These are phyloP conservation scores for Usnea hakonensis DNA, from an alignment of 495 filamentous ascomycete genomes.

Conservation along the genomic window DNA sequence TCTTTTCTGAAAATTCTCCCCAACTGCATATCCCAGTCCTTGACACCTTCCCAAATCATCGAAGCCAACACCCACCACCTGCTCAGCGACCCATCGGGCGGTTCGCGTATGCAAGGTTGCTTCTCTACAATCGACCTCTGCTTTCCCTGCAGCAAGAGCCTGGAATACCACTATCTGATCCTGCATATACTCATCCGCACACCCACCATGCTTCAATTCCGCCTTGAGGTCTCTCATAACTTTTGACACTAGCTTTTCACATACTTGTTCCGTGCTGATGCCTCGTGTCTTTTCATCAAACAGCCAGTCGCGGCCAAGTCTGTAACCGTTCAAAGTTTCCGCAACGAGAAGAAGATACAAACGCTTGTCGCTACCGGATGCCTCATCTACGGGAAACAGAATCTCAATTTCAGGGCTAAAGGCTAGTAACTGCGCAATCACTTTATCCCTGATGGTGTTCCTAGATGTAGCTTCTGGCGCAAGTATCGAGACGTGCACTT, in stretches of 20 bases:
- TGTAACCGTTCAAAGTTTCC: constrained; percentile 50
- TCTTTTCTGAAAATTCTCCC: constrained; percentile 10
- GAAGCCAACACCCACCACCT: constrained; percentile 30
- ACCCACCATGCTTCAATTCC: constrained; percentile 47
- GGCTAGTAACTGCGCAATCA: constrained; percentile 12
- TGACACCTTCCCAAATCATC: constrained; percentile 20
- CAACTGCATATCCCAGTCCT: constrained; percentile 17
- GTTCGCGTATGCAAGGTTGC: constrained; percentile 64
- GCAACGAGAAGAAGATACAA: constrained; percentile 70
- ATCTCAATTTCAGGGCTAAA: constrained; percentile 40
- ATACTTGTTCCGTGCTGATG: background rate
- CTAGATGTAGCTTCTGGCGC: constrained; percentile 32
- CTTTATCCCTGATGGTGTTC: constrained; percentile 9
- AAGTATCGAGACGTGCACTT: constrained; percentile 55
- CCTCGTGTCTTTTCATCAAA: constrained; percentile 37
- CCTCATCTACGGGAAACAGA: constrained; percentile 45
- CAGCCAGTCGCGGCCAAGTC: constrained; percentile 61
- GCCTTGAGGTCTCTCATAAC: constrained; percentile 51
- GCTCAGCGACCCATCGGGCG: constrained; percentile 61
- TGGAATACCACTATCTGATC: constrained; percentile 82
- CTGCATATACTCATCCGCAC: constrained; percentile 63
- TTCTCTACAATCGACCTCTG: constrained; percentile 36
- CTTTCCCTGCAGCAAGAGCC: constrained; percentile 45
- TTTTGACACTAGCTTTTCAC: constrained; percentile 31
- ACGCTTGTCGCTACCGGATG: constrained; percentile 51